phyloP scores from a whole-genome alignment of 768 basidiomycete species.

The Pluteus cervinus region DNA sequence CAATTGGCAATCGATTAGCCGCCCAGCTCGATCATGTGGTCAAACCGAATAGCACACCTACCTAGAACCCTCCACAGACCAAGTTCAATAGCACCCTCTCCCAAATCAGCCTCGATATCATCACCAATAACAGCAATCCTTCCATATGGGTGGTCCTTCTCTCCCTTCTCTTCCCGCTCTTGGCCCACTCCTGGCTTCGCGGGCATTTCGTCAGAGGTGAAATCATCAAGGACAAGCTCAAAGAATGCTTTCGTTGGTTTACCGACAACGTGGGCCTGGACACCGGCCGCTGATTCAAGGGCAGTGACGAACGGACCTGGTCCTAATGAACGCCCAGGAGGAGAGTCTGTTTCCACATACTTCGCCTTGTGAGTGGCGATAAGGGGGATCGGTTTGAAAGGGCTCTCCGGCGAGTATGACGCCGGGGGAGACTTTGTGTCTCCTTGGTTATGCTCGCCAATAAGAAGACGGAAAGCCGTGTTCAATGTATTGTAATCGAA shows the following conservation, averaged over 20 bases:
- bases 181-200: constrained; percentile 10
- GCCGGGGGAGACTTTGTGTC: too few relatives aligned
- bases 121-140: constrained; percentile 58
- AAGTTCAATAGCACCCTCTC: constrained; percentile 53
- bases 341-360: constrained; percentile 37
- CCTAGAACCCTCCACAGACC: constrained; percentile 60
- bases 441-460: constrained; percentile 26
- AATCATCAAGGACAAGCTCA: constrained; percentile 44
- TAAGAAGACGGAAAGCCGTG: constrained; percentile 60
- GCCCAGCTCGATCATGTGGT: background rate
- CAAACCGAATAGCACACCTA: constrained; percentile 20
- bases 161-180: too few relatives aligned
- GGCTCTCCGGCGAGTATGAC: too few relatives aligned
- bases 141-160: too few relatives aligned
- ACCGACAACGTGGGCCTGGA: constrained; percentile 50
- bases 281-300: constrained; percentile 47
- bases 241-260: constrained; percentile 61
- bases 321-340: constrained; percentile 54
- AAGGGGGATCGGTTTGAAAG: constrained; percentile 22
- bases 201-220: constrained; percentile 11
- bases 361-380: constrained; percentile 57
- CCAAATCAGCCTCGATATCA: constrained; percentile 59
- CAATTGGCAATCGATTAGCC: too few relatives aligned
- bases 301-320: constrained; percentile 67
- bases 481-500: constrained; percentile 55